Percentiles rank a stretch among this genome's conserved stretches.
These are phyloP conservation scores for Beauveria medogensis DNA, from an alignment of 2,329 filamentous ascomycete genomes.

Conservation along the genomic window DNA sequence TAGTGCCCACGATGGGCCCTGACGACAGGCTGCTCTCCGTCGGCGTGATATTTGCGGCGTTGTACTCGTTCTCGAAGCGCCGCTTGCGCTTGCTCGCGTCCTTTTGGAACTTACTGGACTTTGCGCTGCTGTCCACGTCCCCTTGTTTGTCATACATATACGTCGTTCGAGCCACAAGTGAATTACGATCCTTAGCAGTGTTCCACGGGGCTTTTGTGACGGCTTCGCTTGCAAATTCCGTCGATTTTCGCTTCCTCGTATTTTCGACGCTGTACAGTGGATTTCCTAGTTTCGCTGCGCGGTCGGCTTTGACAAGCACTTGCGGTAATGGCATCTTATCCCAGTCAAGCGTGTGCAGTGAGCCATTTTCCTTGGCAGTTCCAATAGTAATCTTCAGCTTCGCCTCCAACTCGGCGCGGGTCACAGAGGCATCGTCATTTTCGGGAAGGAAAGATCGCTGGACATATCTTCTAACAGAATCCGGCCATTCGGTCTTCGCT, in stretches of 20 bases:
- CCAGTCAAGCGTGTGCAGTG: constrained; percentile 74
- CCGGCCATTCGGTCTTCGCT: constrained; percentile 69
- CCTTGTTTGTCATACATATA: constrained; percentile 40
- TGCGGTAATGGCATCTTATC: constrained; percentile 76
- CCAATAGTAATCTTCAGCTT: constrained; percentile 84
- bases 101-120: constrained; percentile 81
- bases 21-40: constrained; percentile 48
- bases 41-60: constrained; percentile 45
- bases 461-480: constrained; percentile 79
- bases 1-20: constrained; percentile 78
- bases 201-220: constrained; percentile 62
- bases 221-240: constrained; percentile 49
- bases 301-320: constrained; percentile 68
- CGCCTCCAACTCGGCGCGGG: constrained; percentile 64
- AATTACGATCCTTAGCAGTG: constrained; percentile 50
- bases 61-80: constrained; percentile 68
- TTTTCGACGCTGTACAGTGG: constrained; percentile 27
- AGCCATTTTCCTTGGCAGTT: constrained; percentile 64
- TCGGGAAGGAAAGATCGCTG: constrained; percentile 76
- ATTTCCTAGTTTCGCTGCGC: constrained; percentile 39
- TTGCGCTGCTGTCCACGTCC: constrained; percentile 39
- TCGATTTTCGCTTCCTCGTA: constrained; percentile 77
- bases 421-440: constrained; percentile 56
- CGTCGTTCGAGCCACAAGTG: constrained; percentile 70
- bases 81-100: constrained; percentile 86